Evolutionary conservation across 164 flowering plant species (phyloP), one percentile per base, ranked within the genome.

Genomic region (Umbilicus rupestris): DNA sequence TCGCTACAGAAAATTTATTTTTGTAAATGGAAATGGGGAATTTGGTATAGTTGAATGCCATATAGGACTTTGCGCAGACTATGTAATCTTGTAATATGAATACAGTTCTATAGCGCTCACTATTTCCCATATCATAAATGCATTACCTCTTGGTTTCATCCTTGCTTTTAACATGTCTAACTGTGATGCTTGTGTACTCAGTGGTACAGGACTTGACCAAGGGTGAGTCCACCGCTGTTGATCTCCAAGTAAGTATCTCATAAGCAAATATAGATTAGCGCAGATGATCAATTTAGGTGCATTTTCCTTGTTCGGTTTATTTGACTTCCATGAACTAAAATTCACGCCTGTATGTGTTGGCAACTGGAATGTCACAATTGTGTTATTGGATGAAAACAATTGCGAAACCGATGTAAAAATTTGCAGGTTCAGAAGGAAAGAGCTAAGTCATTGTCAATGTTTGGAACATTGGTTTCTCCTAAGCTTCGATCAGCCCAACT

Each of bases 381-480:
- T 60, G 39, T 17, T n/a, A 0, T 7, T 28, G 33, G 2, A 59
- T 29, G 24, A 20, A 33, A 1, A n/a, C 46, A 0, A 39, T 8
- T 5, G 11, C 10, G n/a, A n/a, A n/a, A n/a, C n/a, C n/a, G n/a
- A n/a, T n/a, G n/a, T n/a, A n/a, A n/a, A n/a, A n/a, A 14, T 29
- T 7, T 39, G 2, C 65, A 92, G 92, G 83, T 81, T 47, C 82
- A 82, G 68, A 86, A 78, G 74, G 85, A 84, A 74, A 81, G 96
- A 59, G 60, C 77, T 2, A 89, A 83, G 70, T 78, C 85, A 24
- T 69, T 90, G 39, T 83, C 92, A 29, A 78, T 90, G 68, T 93
- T 90, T 79, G 98, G 98, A 66, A 73, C 81, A 39, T 75, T 89
- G 73, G 89, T 89, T 70, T 90, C 96, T 63, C 96, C 98, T 37